phyloP scores from a whole-genome alignment of 2,329 filamentous ascomycete genomes.

The Ophiostoma populinum region DNA sequence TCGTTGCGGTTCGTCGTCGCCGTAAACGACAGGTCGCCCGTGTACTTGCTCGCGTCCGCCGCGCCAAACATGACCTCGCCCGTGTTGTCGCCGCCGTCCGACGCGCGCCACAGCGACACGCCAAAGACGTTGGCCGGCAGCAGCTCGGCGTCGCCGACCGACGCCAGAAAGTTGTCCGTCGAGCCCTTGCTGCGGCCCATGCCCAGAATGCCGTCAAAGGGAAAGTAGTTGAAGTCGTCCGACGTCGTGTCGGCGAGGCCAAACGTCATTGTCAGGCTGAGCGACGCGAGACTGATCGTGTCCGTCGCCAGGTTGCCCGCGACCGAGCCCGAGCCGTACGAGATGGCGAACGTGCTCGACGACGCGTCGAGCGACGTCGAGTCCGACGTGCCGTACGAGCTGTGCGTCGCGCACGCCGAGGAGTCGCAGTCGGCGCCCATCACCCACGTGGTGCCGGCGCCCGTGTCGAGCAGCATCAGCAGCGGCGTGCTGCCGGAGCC shows the following conservation, averaged over 20 bases:
- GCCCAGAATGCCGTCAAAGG: constrained; percentile 78
- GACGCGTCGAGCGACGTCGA: constrained; percentile 45
- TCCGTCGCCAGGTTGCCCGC: constrained; percentile 50
- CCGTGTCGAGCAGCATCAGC: constrained; percentile 49
- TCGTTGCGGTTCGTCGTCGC: constrained; percentile 31
- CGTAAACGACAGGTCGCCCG: constrained; percentile 52
- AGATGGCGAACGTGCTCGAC: constrained; percentile 41
- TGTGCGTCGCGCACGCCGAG: constrained; percentile 50
- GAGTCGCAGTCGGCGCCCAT: constrained; percentile 55
- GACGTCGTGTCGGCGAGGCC: constrained; percentile 58
- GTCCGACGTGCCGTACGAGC: constrained; percentile 46
- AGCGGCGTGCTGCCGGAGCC: constrained; percentile 36
- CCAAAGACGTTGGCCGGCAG: constrained; percentile 50
- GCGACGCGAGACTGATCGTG: constrained; percentile 45
- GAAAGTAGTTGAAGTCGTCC: constrained; percentile 57
- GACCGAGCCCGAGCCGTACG: constrained; percentile 64
- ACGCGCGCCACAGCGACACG: constrained; percentile 49
- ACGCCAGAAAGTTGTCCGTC: constrained; percentile 50
- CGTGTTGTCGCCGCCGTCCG: constrained; percentile 48
- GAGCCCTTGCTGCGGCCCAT: constrained; percentile 45
- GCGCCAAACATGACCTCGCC: constrained; percentile 67
- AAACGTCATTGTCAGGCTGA: constrained; percentile 48
- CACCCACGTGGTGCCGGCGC: constrained; percentile 64
- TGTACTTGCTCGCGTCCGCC: constrained; percentile 47
- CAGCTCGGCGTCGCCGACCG: constrained; percentile 36